Conservation (phyloP, 2,329 filamentous ascomycete genomes). For the Plectosphaerella sp. region DNA sequence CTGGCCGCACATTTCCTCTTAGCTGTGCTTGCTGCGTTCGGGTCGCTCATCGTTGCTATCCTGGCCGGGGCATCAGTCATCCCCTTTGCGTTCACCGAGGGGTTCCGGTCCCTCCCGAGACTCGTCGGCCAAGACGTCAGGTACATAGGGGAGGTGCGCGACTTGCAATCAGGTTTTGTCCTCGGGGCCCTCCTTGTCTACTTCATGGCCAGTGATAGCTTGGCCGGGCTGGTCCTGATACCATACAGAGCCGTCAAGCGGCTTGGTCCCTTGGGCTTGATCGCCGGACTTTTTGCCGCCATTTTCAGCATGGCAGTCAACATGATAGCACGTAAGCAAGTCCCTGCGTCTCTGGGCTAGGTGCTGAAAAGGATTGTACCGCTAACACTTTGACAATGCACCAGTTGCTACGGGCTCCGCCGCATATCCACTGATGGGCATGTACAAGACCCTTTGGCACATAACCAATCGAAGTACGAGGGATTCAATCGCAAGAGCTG, state of each 20-base stretch:
- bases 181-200: not conserved
- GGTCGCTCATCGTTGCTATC: not conserved
- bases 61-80: slow-evolving; percentile 31
- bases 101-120: slow-evolving; percentile 47
- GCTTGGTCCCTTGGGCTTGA: not conserved
- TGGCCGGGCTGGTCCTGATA: not conserved
- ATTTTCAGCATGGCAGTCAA: not conserved
- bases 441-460: not conserved
- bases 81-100: slow-evolving; percentile 43
- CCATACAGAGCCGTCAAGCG: not conserved
- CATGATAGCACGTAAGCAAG: not conserved
- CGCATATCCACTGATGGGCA: not conserved
- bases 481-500: not conserved
- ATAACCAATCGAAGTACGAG: not conserved
- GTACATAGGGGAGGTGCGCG: slow-evolving; percentile 35
- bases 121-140: slow-evolving; percentile 36
- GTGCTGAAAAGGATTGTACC: not conserved
- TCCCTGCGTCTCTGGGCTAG: not conserved
- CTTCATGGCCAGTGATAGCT: not conserved
- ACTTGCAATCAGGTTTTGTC: slow-evolving; percentile 33
- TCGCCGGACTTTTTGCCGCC: not conserved
- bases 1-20: not conserved
- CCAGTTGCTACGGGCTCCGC: not conserved
- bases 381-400: not conserved
- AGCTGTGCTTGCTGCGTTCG: not conserved